phyloP scores from a whole-genome alignment of 1,284 basidiomycete species.

The Kalmanozyma brasiliensis region DNA sequence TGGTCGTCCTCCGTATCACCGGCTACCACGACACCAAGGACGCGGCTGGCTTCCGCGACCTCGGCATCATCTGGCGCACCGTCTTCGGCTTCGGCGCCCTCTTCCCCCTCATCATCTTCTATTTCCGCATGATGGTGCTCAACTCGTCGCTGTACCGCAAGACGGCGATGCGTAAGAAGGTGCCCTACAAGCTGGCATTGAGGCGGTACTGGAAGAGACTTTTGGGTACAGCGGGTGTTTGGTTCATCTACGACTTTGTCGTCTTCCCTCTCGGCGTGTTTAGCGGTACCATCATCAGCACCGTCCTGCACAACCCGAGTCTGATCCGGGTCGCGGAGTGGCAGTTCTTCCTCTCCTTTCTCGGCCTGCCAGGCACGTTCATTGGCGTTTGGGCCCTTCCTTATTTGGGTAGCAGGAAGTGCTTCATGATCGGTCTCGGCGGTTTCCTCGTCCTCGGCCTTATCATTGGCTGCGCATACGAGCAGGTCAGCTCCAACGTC shows the following conservation, averaged over 20 bases:
- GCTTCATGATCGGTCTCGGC: conserved; percentile 78
- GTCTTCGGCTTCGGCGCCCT: conserved; percentile 79
- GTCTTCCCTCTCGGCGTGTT: conserved; percentile 78
- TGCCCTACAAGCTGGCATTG: conserved; percentile 76
- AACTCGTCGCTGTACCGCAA: conserved; percentile 42
- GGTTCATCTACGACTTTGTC: conserved; percentile 75
- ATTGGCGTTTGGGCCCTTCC: conserved; percentile 70
- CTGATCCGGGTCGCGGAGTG: conserved; percentile 72
- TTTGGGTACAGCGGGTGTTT: conserved; percentile 46
- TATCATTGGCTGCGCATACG: conserved; percentile 73
- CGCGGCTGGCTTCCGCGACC: conserved; percentile 73
- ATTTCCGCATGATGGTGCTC: conserved; percentile 71
- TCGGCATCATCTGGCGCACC: conserved; percentile 79
- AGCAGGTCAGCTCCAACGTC: conserved; percentile 76
- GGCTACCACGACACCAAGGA: conserved; percentile 32
- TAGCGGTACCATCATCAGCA: conserved; percentile 66
- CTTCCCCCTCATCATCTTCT: conserved; percentile 77
- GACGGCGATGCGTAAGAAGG: conserved; percentile 66
- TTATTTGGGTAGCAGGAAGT: conserved; percentile 44
- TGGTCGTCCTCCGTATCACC: conserved; percentile 75
- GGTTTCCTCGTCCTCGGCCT: conserved; percentile 80
- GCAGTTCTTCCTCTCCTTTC: conserved; percentile 76
- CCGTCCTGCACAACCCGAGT: conserved; percentile 72
- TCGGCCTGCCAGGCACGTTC: conserved; percentile 77
- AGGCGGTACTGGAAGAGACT: conserved; percentile 75